Conservation (phyloP, 768 basidiomycete genomes). For the Mycena venus region DNA sequence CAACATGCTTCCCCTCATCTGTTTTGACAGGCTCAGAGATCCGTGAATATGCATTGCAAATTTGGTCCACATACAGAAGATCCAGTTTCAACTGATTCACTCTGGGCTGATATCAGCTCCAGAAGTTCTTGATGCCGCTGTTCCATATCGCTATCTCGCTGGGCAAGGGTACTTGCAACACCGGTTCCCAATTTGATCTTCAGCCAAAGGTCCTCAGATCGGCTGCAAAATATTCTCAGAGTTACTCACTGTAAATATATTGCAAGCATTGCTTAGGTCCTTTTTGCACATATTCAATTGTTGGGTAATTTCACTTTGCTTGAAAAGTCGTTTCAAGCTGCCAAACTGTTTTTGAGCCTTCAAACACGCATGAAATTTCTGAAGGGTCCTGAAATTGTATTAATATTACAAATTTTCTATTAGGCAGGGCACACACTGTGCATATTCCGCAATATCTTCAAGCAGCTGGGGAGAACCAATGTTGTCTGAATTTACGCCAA, state of each 20-base stretch:
- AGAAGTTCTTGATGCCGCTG: neutral
- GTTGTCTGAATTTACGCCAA: neutral
- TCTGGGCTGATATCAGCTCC: neutral
- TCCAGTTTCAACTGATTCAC: neutral
- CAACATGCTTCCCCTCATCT: neutral
- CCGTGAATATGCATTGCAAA: neutral
- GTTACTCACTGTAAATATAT: neutral
- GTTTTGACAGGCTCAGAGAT: too few relatives aligned
- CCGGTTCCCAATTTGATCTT: neutral
- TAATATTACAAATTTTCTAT: neutral
- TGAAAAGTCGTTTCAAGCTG: neutral
- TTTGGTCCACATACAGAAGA: neutral
- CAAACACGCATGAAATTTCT: neutral
- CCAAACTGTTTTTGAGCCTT: neutral
- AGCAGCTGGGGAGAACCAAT: neutral
- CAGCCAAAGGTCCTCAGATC: too few relatives aligned
- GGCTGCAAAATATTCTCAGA: neutral
- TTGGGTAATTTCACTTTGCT: neutral
- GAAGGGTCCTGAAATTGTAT: neutral
- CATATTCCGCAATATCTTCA: neutral
- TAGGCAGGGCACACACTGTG: neutral
- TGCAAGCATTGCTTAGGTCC: neutral
- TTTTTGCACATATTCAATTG: neutral
- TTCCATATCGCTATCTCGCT: neutral
- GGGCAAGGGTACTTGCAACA: neutral